phyloP scores from a whole-genome alignment of 2,329 filamentous ascomycete genomes.

The Talaromyces funiculosus region DNA sequence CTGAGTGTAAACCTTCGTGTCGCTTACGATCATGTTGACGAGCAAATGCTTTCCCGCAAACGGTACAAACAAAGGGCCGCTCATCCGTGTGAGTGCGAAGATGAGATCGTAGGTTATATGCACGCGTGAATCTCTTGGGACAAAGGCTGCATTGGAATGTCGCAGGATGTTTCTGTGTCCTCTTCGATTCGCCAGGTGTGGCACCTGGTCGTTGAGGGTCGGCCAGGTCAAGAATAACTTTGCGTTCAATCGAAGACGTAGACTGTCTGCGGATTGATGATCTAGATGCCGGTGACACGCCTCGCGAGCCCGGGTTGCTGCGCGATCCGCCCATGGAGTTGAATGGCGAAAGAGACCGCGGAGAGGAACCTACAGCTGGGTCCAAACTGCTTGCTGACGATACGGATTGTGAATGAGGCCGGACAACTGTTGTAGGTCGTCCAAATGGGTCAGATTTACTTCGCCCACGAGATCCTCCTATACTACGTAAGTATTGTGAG shows the following conservation, averaged over 20 bases:
- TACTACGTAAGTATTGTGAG: conserved; percentile 1
- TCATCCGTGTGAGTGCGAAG: conserved; percentile 95
- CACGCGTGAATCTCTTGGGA: conserved; percentile 91
- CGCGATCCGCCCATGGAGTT: conserved; percentile 20
- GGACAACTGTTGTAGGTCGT: conserved; percentile 17
- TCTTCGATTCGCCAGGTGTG: conserved; percentile 58
- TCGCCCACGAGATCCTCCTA: conserved; percentile 49
- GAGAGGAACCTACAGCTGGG: conserved; percentile 25
- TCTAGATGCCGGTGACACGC: conserved; percentile 39
- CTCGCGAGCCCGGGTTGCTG: conserved; percentile 40
- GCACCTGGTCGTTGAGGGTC: conserved; percentile 76
- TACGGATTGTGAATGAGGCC: conserved; percentile 36
- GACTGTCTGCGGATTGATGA: conserved; percentile 38
- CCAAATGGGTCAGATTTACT: conserved; percentile 59
- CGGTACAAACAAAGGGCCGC: conserved; percentile 91
- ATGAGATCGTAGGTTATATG: conserved; percentile 94
- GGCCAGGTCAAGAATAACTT: conserved; percentile 83
- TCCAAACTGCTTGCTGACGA: conserved; percentile 30
- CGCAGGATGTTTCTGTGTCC: conserved; percentile 95
- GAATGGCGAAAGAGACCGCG: conserved; percentile 43
- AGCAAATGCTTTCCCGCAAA: conserved; percentile 95
- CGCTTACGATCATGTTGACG: conserved; percentile 96
- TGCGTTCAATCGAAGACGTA: conserved; percentile 50
- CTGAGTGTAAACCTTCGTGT: conserved; percentile 91
- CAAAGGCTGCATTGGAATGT: conserved; percentile 94